Base-by-base conservation (phyloP, 768 basidiomycete species). In the Tulasnella sp. region DNA sequence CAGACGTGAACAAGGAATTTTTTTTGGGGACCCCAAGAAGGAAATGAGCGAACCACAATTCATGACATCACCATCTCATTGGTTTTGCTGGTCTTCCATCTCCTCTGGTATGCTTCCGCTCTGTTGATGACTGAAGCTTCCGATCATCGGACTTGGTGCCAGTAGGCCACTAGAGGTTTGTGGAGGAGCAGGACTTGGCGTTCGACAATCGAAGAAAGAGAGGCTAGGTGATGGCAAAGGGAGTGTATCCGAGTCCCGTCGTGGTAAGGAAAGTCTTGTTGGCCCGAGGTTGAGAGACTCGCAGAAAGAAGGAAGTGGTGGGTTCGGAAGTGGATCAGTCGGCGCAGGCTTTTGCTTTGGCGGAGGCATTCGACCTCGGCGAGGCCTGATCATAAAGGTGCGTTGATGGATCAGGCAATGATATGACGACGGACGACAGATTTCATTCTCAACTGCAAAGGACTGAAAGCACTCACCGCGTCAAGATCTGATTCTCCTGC, bases 271-370 rank as follows among this genome's bases (percentile, higher is more conserved):
- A 3, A 29, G 21, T 25, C 21, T 34, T 43, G 25, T 21, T 10
- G 51, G 10, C 9, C n/a, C 41, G 17, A 30, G 15, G 17, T 2
- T 53, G 29, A n/a, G 7, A 45, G 21, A 17, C 4, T 55, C 41
- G 19, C 7, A 22, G 11, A 55, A 55, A 27, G 53, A 29, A 24
- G 43, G 38, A 4, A 41, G 41, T 15, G 53, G 53, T 11, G 43
- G 43, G 15, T 24, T 45, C 8, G 53, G 53, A 10, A 55, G 42
- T 22, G 53, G 53, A 21, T 24, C 53, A 17, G 41, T 9, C n/a
- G 53, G 53, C 10, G 43, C 21, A 55, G 53, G 53, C 43, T 55
- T 55, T 45, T 55, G 53, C 3, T 42, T 34, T 42, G 53, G 53
- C 15, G 53, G 53, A 25, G 41, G 31, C 2, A 30, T 8, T 21